These are phyloP conservation scores for Dendrobium officinale DNA, from an alignment of 106 monocot species.

Conservation along the genomic window DNA sequence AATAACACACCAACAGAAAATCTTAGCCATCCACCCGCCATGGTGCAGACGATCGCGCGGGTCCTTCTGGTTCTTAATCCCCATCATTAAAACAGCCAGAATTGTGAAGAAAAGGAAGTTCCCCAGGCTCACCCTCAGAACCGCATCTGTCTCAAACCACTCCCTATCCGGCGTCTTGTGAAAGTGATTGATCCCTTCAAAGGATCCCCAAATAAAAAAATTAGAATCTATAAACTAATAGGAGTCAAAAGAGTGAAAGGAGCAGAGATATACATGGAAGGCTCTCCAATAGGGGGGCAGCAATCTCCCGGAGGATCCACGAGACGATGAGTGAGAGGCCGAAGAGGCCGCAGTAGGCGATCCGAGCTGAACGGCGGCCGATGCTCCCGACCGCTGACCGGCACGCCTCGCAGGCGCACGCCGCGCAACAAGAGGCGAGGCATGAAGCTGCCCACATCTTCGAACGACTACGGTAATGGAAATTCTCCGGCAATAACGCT, in stretches of 20 bases:
- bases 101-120: constrained; percentile 94
- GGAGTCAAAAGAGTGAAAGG: background rate
- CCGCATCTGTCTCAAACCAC: constrained; percentile 99
- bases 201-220: background rate
- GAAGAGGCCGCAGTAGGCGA: constrained; percentile 98
- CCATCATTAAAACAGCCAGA: constrained; percentile 69
- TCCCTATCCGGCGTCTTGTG: constrained; percentile 78
- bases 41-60: constrained; percentile 85
- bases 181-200: constrained; percentile 95
- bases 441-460: constrained; percentile 98
- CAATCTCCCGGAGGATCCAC: constrained; percentile 91
- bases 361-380: constrained; percentile 92
- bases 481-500: background rate
- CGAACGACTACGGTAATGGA: background rate
- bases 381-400: constrained; percentile 84
- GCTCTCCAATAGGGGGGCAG: constrained; percentile 85
- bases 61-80: constrained; percentile 94
- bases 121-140: constrained; percentile 89
- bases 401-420: constrained; percentile 99
- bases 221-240: background rate
- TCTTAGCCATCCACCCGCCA: constrained; percentile 95
- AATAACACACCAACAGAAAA: constrained; percentile 77
- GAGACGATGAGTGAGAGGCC: constrained; percentile 93
- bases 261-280: constrained; percentile 57
- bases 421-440: constrained; percentile 96